Evolutionary conservation across 164 flowering plant genomes (phyloP).

Genomic region (Aristolochia contorta): DNA sequence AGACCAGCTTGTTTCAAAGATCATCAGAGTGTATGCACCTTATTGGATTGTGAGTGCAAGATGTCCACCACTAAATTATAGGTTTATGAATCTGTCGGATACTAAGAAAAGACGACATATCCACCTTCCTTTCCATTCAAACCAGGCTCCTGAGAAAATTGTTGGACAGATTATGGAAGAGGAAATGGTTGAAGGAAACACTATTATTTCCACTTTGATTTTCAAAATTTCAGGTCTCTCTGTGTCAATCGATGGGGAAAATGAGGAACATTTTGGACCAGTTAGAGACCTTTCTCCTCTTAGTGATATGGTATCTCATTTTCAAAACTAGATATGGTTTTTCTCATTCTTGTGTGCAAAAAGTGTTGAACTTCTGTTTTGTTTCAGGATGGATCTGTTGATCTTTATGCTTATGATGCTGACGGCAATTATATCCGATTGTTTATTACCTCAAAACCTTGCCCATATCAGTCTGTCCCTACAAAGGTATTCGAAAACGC

Average conservation of each 20-base stretch:
- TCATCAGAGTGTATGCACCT: conserved; percentile 71
- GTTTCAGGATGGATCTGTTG: conserved; percentile 83
- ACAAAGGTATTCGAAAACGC: conserved; percentile 53
- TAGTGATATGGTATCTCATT: conserved; percentile 65
- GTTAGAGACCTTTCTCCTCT: conserved; percentile 77
- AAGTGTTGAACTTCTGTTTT: not conserved
- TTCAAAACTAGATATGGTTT: not conserved
- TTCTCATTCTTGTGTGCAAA: not conserved
- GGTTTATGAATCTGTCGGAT: conserved; percentile 40
- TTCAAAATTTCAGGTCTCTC: conserved; percentile 63
- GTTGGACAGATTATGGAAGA: conserved; percentile 71
- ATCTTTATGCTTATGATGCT: conserved; percentile 64
- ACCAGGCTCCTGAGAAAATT: conserved; percentile 28
- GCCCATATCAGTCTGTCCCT: conserved; percentile 78
- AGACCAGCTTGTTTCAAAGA: conserved; percentile 38
- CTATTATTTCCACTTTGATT: conserved; percentile 73
- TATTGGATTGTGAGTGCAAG: conserved; percentile 72
- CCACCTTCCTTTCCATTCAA: conserved; percentile 38
- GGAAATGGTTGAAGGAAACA: conserved; percentile 69
- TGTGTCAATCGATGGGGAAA: conserved; percentile 43
- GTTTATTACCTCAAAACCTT: conserved; percentile 77
- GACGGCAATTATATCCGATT: conserved; percentile 71
- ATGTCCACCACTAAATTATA: conserved; percentile 72
- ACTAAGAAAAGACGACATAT: conserved; percentile 26
- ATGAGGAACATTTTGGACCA: conserved; percentile 56